Evolutionary conservation across 129 eudicot genomes (phyloP), one percentile per base, ranked within the genome.

Genomic region (Helichrysum umbraculigerum): DNA sequence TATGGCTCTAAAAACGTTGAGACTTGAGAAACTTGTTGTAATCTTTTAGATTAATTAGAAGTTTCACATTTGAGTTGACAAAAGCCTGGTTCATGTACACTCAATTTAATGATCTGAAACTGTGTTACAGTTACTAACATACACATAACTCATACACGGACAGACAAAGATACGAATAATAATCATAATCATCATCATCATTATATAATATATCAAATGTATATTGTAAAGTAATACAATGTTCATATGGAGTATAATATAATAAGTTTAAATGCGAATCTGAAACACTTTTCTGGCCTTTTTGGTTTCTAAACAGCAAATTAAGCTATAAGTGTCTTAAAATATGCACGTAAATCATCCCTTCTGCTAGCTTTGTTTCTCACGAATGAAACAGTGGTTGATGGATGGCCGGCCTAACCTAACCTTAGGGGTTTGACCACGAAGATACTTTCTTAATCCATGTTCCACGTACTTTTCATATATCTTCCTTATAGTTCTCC

Each of bases 401-500:
- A 88, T 17, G 7, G 75, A 80, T 5, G 87, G 84, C 87, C 80
- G 87, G 84, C 28, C 28, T 25, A 25, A 1, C 28, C 28, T 83
- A 72, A 85, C 54, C 67, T 85, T 79, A 57, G 85, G 80, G 16
- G 72, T 66, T 52, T 58, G 81, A 14, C 89, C 85, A 22, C 87
- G 85, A 1, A 80, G 35, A 11, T 76, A 82, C 84, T 78, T 85
- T 56, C 84, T 82, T n/a, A 82, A 35, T 33, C 32, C 22, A 80
- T 88, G 86, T 42, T 87, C 75, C 0, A 78, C 72, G 3, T 87
- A 87, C 25, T 67, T 74, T 61, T 87, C 85, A 15, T 25, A 25
- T 4, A 32, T 89, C 89, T 70, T 87, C 89, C 44, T 62, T 72
- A 41, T 70, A 72, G 73, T 87, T 88, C 12, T 88, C 87, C 32